Base-by-base conservation (phyloP, 2,329 filamentous ascomycete genomes). In the Xylaria sp. region DNA sequence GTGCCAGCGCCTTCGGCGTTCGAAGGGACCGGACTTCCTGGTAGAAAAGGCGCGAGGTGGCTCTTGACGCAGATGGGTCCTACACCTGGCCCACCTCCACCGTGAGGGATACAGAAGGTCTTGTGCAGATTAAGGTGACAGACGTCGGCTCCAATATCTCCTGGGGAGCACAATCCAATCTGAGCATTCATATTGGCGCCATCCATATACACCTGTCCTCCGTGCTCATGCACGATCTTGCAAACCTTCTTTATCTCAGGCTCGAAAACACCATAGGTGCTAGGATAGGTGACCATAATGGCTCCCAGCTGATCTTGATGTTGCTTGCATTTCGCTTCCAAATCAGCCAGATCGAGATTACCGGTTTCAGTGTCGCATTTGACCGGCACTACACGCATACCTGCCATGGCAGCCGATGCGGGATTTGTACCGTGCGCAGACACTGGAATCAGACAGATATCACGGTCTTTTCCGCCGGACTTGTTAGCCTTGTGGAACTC, bases 151-250 rank as follows among this genome's bases (percentile, higher is more conserved):
- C 95, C 95, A 73, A 98, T 97, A 79, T 97, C 94, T 45, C 95
- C 95, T 1, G 95, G 95, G 0, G 93, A 97, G 83, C 93, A 97
- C 12, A 98, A 87, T 13, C 95, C 95, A 71, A 98, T 97, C 81
- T 98, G 95, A 20, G 95, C 95, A 78, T 97, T 98, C 93, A 97
- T 96, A 83, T 98, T 98, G 72, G 95, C 95, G 56, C 95, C 95
- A 78, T 98, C 95, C 95, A 98, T 97, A 84, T 97, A 98, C 18
- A 98, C 95, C 78, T 97, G 93, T 10, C 95, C 95, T 60, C 95
- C 95, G 77, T 97, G 84, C 71, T 91, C 81, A 82, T 98, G 95
- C 20, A 98, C 93, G 34, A 97, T 84, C 63, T 93, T 84, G 80
- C 94, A 97, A 18, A 91, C 94, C 77, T 92, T 88, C 83, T 94